Base-by-base conservation (phyloP, 2,329 filamentous ascomycete species). In the Sporothrix luriei region DNA sequence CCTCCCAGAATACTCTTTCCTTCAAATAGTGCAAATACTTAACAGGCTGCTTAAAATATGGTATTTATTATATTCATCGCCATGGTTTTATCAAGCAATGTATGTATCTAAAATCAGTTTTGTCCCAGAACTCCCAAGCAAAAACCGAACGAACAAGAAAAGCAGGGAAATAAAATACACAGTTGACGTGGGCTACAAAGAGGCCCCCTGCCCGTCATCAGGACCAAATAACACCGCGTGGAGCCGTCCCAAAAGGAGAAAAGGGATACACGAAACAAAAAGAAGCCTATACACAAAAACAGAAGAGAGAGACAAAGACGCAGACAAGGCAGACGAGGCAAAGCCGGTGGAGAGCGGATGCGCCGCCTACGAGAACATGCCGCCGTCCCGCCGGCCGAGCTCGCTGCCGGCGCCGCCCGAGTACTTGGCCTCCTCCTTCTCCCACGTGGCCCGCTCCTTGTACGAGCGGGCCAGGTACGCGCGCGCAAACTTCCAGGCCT, bases 401-500 rank as follows among this genome's bases (percentile, higher is more conserved):
- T 85, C 84, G 14, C 79, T 82, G 3, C 87, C 88, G n/a, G 85
- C 85, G 24, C 87, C 87, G 10, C 86, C 87, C 1, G 84, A 85
- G 76, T 86, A 92, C 74, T 82, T 84, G 72, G 84, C 84, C 80
- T 92, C 90, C 71, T 90, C 86, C 72, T 89, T 85, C 76, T 92
- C 89, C 90, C 90, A 94, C 75, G 85, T 82, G 73, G 82, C 77
- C 69, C 90, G 81, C 81, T 93, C 90, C 59, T 90, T 82, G 33
- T 83, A 80, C 54, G 85, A 81, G 49, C 90, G 80, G 21, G 90
- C 90, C 66, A 88, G 80, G 73, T 86, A 92, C 0, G 91, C 90
- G 49, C 88, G 82, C 5, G 88, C 84, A 76, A 94, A 94, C 75
- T 86, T 87, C 91, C 91, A 94, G 1, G 88, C 88, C 78, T 94